Evolutionary conservation across 176 grass and related monocot genomes (phyloP).

Genomic region (Tillandsia fasciculata): DNA sequence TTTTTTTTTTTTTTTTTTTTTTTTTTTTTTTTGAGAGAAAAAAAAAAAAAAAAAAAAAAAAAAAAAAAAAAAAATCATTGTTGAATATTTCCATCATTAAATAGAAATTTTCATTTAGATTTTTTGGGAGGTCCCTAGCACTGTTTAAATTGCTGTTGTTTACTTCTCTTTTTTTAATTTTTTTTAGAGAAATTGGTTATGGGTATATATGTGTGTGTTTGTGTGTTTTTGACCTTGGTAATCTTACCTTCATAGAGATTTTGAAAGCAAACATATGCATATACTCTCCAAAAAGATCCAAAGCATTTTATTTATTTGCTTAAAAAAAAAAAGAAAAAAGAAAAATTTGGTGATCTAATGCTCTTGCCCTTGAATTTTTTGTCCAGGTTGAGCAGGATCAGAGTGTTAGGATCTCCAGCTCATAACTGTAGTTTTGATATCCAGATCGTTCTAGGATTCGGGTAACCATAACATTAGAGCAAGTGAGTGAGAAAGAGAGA

Average conservation of each 20-base stretch:
- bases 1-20: too few species aligned
- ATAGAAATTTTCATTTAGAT: neutral
- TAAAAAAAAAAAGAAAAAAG: too few species aligned
- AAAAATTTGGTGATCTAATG: neutral
- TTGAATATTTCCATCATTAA: neutral
- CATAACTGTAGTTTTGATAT: neutral
- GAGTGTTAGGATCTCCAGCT: neutral
- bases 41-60: too few species aligned
- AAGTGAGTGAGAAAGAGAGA: neutral
- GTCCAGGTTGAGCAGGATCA: neutral
- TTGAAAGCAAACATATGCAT: too few species aligned
- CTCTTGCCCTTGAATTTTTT: slow-evolving; percentile 10
- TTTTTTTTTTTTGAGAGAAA: too few species aligned
- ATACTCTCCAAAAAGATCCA: neutral
- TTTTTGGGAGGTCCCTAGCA: neutral
- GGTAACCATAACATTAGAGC: neutral
- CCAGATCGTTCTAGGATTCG: neutral
- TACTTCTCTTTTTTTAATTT: neutral
- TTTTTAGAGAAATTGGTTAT: neutral
- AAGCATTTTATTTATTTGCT: neutral
- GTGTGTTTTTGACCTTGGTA: neutral
- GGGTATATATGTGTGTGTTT: neutral
- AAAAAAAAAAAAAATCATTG: too few species aligned
- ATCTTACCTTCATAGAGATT: neutral
- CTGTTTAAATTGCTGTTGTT: neutral